Evolutionary conservation across 306 rosid genomes (phyloP), one percentile per base, ranked within the genome.

Genomic region (Cicer judaicum): DNA sequence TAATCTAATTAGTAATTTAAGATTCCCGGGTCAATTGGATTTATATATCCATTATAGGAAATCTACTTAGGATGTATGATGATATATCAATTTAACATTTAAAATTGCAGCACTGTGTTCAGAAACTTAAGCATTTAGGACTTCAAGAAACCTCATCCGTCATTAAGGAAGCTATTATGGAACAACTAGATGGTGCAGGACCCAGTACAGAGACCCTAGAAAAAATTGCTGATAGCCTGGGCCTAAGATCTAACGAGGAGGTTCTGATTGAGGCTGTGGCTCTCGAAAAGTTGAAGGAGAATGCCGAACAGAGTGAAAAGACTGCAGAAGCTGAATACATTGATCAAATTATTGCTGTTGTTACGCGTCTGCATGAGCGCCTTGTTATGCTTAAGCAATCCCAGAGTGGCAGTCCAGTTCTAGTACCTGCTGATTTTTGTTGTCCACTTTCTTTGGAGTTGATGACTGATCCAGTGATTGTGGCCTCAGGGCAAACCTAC

Each of bases 381-480:
- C 91, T 88, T 62, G 75, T 89, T 81, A 44, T 10, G 16, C 83
- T 89, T 47, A 87, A 87, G 83, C 94, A 92, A 75, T 88, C 96
- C 13, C 84, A 78, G 72, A 90, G 92, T 75, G 29, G 84, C 81
- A 86, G 95, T 69, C 90, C 93, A 11, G 92, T 94, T 74, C 83
- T 86, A 38, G 88, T 92, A 76, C 93, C 93, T 76, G 75, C 97
- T 77, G 99, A 92, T 79, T 95, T 95, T 84, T 95, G 99, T 75
- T 95, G 99, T 82, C 99, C 99, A 74, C 97, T 95, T 73, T 95
- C 99, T 63, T 83, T 95, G 61, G 96, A 95, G 87, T 88, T 95
- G 82, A 95, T 95, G 99, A 95, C 91, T 11, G 99, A 95, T 88
- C 99, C 99, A 0, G 96, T 95, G 65, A 95, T 95, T 49, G 99